Evolutionary conservation across 1,284 basidiomycete genomes (phyloP).

Genomic region (Ceratobasidium theobromae): DNA sequence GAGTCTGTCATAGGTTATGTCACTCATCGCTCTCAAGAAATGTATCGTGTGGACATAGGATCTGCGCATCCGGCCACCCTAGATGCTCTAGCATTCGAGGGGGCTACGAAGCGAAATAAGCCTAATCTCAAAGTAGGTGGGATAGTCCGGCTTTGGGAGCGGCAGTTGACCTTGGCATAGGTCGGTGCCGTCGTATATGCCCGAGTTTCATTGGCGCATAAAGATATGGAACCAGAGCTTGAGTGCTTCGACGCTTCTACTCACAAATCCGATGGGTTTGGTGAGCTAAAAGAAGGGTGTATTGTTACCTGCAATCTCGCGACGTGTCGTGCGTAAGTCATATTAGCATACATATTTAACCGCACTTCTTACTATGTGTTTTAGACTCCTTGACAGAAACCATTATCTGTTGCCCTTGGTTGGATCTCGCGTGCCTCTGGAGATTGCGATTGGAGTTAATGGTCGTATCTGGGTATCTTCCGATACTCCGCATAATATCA

Average conservation of each 20-base stretch:
- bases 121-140: constrained; percentile 73
- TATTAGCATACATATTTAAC: constrained; percentile 20
- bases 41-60: constrained; percentile 81
- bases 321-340: constrained; percentile 73
- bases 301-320: constrained; percentile 70
- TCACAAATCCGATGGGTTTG: constrained; percentile 79
- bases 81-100: constrained; percentile 82
- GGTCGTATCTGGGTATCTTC: constrained; percentile 79
- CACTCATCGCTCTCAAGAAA: constrained; percentile 65
- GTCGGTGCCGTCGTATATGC: constrained; percentile 80
- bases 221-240: constrained; percentile 86
- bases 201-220: constrained; percentile 79
- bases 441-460: constrained; percentile 77
- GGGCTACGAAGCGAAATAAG: constrained; percentile 79
- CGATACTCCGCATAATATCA: constrained; percentile 65
- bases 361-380: constrained; percentile 3
- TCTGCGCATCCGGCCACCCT: constrained; percentile 72
- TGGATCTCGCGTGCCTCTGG: constrained; percentile 71
- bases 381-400: constrained; percentile 68
- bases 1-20: constrained; percentile 78
- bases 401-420: constrained; percentile 74
- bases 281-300: constrained; percentile 79
- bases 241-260: constrained; percentile 87
- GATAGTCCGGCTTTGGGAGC: not conserved
- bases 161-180: constrained; percentile 46